A percentile compares a stretch with the other conserved stretches of the same genome.
Conservation (phyloP, 1,284 basidiomycete genomes). For the Mycosarcoma maydis region DNA sequence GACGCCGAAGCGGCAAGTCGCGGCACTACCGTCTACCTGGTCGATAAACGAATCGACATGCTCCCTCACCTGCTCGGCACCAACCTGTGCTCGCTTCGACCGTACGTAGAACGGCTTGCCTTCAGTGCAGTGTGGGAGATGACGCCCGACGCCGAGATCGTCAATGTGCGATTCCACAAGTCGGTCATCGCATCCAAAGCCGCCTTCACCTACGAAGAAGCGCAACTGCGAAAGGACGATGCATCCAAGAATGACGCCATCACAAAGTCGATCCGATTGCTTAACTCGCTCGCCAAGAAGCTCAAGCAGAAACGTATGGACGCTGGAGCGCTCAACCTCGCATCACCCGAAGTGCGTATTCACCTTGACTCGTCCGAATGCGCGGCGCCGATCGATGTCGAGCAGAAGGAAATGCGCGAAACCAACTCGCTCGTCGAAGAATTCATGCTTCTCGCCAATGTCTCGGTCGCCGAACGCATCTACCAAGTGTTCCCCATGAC, state of each 20-base stretch:
- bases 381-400: constrained; percentile 94
- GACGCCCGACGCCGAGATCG: constrained; percentile 76
- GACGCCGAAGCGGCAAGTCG: constrained; percentile 93
- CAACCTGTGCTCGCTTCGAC: constrained; percentile 92
- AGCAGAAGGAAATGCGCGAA: constrained; percentile 91
- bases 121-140: constrained; percentile 96
- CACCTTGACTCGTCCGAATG: constrained; percentile 91
- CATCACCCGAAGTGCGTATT: constrained; percentile 95
- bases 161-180: constrained; percentile 90
- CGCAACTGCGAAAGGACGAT: constrained; percentile 93
- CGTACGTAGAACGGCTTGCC: constrained; percentile 91
- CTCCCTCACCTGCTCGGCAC: constrained; percentile 92
- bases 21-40: constrained; percentile 97
- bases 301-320: constrained; percentile 87
- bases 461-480: constrained; percentile 89
- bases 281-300: constrained; percentile 87
- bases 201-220: constrained; percentile 97
- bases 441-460: constrained; percentile 98
- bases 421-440: constrained; percentile 98
- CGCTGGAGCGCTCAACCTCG: constrained; percentile 93
- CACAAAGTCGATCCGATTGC: constrained; percentile 86
- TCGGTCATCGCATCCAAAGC: constrained; percentile 96
- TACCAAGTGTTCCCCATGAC: constrained; percentile 96
- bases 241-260: constrained; percentile 79
- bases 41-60: constrained; percentile 99